Evolutionary conservation across 1,139 yeast species (phyloP), one percentile per base, ranked within the genome.

Genomic region (Kodamaea arcana): DNA sequence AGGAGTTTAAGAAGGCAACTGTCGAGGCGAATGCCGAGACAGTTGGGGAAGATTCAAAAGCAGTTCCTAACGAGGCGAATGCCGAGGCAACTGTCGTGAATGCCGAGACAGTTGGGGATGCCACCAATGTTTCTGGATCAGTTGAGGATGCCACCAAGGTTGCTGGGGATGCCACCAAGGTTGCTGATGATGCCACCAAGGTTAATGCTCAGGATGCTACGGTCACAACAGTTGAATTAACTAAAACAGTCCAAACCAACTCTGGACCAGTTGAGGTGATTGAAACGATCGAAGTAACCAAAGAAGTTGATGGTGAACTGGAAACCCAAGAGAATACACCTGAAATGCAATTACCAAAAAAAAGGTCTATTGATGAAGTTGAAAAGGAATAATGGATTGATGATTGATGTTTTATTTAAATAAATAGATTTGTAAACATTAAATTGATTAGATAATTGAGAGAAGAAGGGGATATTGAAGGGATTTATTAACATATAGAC

Each of bases 361-460:
- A 59, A 40, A 48, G 62, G 44, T 36, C 46, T 24, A 54, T 57
- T 15, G 60, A 56, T 20, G 54, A 58, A 32, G 56, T 56, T 24
- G 62, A 58, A 32, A 30, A 10, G 12, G 33, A 29, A 39, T 28
- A 17, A n/a, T n/a, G n/a, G 14, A 24, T 24, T 9, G 11, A 27
- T n/a, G 29, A 18, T 27, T 9, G 8, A 10, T 27, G 10, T 27
- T 27, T 15, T n/a, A n/a, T n/a, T n/a, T n/a, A n/a, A n/a, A n/a
- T n/a, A n/a, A n/a, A n/a, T n/a, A n/a, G n/a, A n/a, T n/a, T n/a
- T n/a, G n/a, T n/a, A n/a, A n/a, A n/a, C n/a, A n/a, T n/a, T n/a
- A n/a, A n/a, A n/a, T n/a, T n/a, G n/a, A n/a, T n/a, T n/a, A n/a
- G n/a, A n/a, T n/a, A n/a, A n/a, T n/a, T n/a, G n/a, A n/a, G n/a